Evolutionary conservation across 1,284 basidiomycete species (phyloP).

Genomic region (Schizophyllum commune): DNA sequence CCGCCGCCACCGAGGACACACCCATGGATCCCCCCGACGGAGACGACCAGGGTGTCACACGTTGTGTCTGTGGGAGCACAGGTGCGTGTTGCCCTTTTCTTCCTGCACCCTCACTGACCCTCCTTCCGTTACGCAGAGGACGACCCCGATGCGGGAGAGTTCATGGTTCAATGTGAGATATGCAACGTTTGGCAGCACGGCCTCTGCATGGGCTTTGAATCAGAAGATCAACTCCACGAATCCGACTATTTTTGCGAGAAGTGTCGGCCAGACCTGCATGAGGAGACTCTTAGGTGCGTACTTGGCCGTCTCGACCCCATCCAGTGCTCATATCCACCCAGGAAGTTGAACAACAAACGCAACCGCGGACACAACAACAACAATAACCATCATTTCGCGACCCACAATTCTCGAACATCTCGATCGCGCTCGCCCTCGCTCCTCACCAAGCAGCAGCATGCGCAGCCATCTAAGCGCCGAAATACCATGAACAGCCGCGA

Average conservation of each 20-base stretch:
- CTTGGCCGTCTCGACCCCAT: slow-evolving; percentile 3
- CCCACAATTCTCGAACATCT: slow-evolving; percentile 26
- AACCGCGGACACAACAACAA: background rate
- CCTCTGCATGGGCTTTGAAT: slow-evolving; percentile 89
- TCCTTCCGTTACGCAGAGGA: slow-evolving; percentile 51
- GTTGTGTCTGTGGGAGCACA: slow-evolving; percentile 89
- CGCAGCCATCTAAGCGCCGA: slow-evolving; percentile 72
- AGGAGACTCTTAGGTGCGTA: slow-evolving; percentile 66
- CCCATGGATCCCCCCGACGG: slow-evolving; percentile 35
- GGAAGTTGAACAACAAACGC: background rate
- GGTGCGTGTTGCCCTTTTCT: slow-evolving; percentile 44
- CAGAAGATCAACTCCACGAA: slow-evolving; percentile 75
- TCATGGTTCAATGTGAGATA: slow-evolving; percentile 96
- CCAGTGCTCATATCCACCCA: slow-evolving; percentile 1
- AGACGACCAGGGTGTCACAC: slow-evolving; percentile 81
- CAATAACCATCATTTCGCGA: no score
- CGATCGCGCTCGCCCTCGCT: slow-evolving; percentile 69
- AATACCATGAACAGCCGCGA: slow-evolving; percentile 98
- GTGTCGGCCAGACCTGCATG: slow-evolving; percentile 85
- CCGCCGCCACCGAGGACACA: slow-evolving; percentile 24
- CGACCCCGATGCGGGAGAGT: slow-evolving; percentile 73
- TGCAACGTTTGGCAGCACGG: slow-evolving; percentile 99
- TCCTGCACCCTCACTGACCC: slow-evolving; percentile 15
- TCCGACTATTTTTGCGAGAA: slow-evolving; percentile 90
- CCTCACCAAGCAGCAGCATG: slow-evolving; percentile 16